Percentiles rank a stretch among this genome's conserved stretches.
These are phyloP conservation scores for Colletotrichum zoysiae DNA, from an alignment of 2,329 filamentous ascomycete genomes.

Conservation along the genomic window DNA sequence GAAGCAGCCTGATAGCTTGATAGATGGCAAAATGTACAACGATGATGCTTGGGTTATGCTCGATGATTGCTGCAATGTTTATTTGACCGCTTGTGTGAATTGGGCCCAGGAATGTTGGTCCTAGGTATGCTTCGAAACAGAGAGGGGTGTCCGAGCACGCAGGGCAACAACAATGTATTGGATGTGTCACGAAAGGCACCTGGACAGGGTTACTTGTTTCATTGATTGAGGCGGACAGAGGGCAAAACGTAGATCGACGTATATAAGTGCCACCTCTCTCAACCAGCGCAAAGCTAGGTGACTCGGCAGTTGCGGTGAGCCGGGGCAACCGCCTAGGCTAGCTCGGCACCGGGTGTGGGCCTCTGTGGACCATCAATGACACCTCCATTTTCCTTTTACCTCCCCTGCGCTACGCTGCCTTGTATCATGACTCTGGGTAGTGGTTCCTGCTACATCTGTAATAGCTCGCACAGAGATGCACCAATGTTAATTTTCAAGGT, in stretches of 20 bases:
- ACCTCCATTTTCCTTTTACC: constrained; percentile 24
- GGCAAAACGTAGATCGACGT: neutral
- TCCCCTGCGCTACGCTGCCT: neutral
- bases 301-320: constrained; percentile 4
- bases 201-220: neutral
- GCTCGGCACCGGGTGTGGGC: constrained; percentile 32
- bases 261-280: neutral
- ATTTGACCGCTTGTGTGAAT: neutral
- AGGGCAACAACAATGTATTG: neutral
- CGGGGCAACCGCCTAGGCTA: constrained; percentile 21
- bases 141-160: constrained; percentile 16
- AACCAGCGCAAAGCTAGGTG: neutral
- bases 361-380: constrained; percentile 38
- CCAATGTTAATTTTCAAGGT: neutral
- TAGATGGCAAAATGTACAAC: neutral
- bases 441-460: neutral
- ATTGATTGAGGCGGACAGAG: neutral
- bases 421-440: neutral
- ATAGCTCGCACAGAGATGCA: neutral
- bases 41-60: neutral
- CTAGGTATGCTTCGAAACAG: constrained; percentile 8
- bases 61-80: neutral
- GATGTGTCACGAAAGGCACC: neutral
- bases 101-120: neutral
- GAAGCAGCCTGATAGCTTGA: neutral